Conservation (phyloP, 306 rosid species). For the Quercus suber region DNA sequence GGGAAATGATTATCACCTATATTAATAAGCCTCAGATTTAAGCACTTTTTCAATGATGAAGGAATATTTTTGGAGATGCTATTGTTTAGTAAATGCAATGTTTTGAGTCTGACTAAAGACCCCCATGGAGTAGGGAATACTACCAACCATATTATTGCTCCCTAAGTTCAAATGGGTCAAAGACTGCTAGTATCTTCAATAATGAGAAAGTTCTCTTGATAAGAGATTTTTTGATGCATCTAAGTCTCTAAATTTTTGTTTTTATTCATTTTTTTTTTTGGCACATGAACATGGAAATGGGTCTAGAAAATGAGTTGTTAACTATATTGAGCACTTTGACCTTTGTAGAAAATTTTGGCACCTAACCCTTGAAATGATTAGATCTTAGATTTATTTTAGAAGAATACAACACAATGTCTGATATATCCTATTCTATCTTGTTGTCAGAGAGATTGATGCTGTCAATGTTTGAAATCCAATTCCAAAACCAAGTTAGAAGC, state of each 20-base stretch:
- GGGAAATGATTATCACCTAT: neutral
- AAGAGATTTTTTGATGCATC: conserved; percentile 16
- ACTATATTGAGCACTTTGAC: neutral
- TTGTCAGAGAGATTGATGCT: neutral
- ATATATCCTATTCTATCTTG: conserved; percentile 7
- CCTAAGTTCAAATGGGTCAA: neutral
- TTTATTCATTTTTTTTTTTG: neutral
- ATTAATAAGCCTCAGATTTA: neutral
- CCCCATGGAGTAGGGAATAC: conserved; percentile 19
- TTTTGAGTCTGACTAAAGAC: neutral
- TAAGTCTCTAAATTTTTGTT: conserved; percentile 3
- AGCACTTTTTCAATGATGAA: neutral
- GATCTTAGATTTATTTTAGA: neutral
- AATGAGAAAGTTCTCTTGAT: conserved; percentile 18
- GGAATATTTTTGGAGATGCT: conserved; percentile 16
- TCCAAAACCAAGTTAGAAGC: conserved; percentile 25
- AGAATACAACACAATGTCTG: conserved; percentile 8
- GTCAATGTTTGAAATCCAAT: conserved; percentile 17
- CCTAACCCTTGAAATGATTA: conserved; percentile 9
- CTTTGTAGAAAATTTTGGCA: conserved; percentile 25
- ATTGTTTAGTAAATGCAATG: conserved; percentile 3
- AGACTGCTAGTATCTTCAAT: neutral
- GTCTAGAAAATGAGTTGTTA: conserved; percentile 18
- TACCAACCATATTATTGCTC: conserved; percentile 14
- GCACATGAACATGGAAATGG: conserved; percentile 24